A percentile compares a stretch with the other conserved stretches of the same genome.
Conservation (phyloP, 768 basidiomycete genomes). For the Gloeopeniophorella convolvens region DNA sequence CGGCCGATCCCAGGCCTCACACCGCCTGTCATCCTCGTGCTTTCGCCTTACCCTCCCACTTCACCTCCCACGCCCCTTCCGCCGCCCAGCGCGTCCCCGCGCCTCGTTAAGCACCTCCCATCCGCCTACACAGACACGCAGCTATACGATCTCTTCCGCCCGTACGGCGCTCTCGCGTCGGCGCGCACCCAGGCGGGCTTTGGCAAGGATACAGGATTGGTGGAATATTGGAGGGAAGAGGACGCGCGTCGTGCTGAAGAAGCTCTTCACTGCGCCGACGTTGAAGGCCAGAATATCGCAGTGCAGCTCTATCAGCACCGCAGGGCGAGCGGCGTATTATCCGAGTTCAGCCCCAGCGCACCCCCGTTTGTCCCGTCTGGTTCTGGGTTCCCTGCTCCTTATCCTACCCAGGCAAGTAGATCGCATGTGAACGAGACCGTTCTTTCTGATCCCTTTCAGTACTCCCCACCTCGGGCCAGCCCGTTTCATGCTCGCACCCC, state of each 20-base stretch:
- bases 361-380: conserved; percentile 72
- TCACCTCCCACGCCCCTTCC: conserved; percentile 69
- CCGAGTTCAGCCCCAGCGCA: conserved; percentile 69
- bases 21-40: conserved; percentile 54
- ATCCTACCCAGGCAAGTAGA: conserved; percentile 48
- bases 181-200: conserved; percentile 68
- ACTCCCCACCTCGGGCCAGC: conserved; percentile 62
- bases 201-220: conserved; percentile 68
- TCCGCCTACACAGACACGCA: conserved; percentile 57
- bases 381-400: conserved; percentile 44
- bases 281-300: conserved; percentile 79
- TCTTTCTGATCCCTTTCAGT: conserved; percentile 32
- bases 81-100: conserved; percentile 67
- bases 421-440: conserved; percentile 1
- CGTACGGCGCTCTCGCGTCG: conserved; percentile 78
- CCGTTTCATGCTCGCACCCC: conserved; percentile 36
- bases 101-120: conserved; percentile 82
- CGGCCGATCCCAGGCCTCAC: conserved; percentile 58
- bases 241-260: conserved; percentile 76
- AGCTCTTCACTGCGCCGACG: conserved; percentile 75
- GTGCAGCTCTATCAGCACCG: conserved; percentile 74
- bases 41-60: conserved; percentile 82
- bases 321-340: conserved; percentile 41
- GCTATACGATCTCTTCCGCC: conserved; percentile 80
- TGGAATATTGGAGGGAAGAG: conserved; percentile 86